Conservation (phyloP, 2,329 filamentous ascomycete species). For the Colletotrichum australisinense region DNA sequence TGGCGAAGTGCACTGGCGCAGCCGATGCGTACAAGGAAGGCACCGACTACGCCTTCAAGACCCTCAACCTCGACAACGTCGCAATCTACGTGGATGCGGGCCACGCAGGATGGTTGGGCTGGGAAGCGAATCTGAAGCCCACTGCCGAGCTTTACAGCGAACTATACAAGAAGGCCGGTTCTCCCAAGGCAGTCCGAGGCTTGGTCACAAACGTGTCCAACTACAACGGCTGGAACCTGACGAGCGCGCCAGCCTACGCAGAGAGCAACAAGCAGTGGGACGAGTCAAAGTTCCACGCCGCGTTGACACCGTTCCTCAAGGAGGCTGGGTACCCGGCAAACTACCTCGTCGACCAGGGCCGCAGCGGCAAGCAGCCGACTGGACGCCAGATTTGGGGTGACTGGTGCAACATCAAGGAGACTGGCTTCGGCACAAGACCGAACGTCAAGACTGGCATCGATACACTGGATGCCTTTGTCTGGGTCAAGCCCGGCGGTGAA, state of each 20-base stretch:
- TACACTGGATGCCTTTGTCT: slow-evolving; percentile 67
- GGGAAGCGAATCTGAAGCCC: slow-evolving; percentile 43
- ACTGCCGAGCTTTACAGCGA: slow-evolving; percentile 43
- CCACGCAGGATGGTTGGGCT: slow-evolving; percentile 52
- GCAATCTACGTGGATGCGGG: slow-evolving; percentile 51
- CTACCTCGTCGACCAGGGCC: slow-evolving; percentile 37
- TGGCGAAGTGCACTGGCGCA: slow-evolving; percentile 44
- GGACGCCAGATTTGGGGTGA: slow-evolving; percentile 65
- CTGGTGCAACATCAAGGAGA: slow-evolving; percentile 68
- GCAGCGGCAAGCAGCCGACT: slow-evolving; percentile 56
- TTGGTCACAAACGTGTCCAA: slow-evolving; percentile 50
- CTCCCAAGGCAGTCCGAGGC: slow-evolving; percentile 48
- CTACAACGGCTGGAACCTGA: slow-evolving; percentile 44
- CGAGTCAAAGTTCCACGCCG: slow-evolving; percentile 36
- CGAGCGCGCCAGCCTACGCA: slow-evolving; percentile 42
- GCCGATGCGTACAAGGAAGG: slow-evolving; percentile 43
- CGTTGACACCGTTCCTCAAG: slow-evolving; percentile 32
- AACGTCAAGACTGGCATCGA: slow-evolving; percentile 62
- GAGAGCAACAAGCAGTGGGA: slow-evolving; percentile 31
- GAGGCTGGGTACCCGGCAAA: slow-evolving; percentile 35
- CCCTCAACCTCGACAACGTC: slow-evolving; percentile 49
- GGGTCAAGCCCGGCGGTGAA: slow-evolving; percentile 67
- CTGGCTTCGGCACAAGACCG: slow-evolving; percentile 65
- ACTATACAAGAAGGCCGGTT: slow-evolving; percentile 47
- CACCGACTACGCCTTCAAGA: slow-evolving; percentile 47